Base-by-base conservation (phyloP, 2,329 filamentous ascomycete species). In the Fusarium praegraminearum region DNA sequence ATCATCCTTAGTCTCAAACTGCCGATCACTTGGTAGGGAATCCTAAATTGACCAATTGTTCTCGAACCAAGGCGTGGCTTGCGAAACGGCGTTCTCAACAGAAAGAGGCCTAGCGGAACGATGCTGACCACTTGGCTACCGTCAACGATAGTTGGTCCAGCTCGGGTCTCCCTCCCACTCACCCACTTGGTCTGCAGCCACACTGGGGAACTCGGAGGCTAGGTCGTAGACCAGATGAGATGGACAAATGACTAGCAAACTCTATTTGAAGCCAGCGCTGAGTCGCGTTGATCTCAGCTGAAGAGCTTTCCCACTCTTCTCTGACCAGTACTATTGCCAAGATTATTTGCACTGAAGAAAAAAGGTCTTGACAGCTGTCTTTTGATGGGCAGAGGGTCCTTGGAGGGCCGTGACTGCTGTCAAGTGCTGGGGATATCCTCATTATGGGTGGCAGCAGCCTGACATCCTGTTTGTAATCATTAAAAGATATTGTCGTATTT, bases 241-340 rank as follows among this genome's bases (percentile, higher is more conserved):
- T 49, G 36, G 47, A 41, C 16, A 26, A 32, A 26, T 46, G 4
- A 18, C 62, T 49, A 60, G 20, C 7, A 61, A 61, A 49, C 60
- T 61, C 56, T 54, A n/a, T 49, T 36, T 9, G 10, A 15, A 30
- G 16, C 20, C 22, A 38, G 7, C 54, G 22, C 36, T 65, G 61
- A 65, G 51, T 54, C 40, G 22, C 41, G 24, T 44, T 44, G 22
- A 28, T 26, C 15, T 26, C 41, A 26, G 22, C 22, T 51, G 35
- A 24, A 20, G 11, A 45, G 10, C 10, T 35, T 36, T 44, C 24
- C 24, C 7, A 15, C 32, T 5, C 5, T 33, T 33, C 9, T 11
- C 4, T 22, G 9, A 30, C n/a, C 24, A 3, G 10, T 18, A 11
- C 13, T 16, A 26, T 16, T 45, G 36, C 50, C 58, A 63, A 63